Percentiles rank a stretch among this genome's conserved stretches.
These are phyloP conservation scores for Sporothrix humicola DNA, from an alignment of 2,329 filamentous ascomycete genomes.

Conservation along the genomic window DNA sequence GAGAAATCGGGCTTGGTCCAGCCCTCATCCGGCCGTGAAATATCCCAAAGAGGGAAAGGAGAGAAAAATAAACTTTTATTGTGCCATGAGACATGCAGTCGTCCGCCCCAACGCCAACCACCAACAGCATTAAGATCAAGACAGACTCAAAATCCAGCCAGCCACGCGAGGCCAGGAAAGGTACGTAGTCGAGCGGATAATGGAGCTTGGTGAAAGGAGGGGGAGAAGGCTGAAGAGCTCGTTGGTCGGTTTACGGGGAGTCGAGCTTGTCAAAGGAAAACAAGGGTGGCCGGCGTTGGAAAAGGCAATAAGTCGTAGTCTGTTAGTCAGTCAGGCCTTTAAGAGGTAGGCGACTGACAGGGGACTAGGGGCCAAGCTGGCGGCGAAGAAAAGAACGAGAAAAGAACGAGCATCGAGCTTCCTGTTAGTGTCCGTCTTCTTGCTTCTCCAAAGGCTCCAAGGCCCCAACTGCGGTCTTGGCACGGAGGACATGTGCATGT, in stretches of 20 bases:
- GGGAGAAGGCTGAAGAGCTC: slow-evolving; percentile 10
- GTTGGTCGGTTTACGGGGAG: slow-evolving; percentile 29
- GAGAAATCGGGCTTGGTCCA: neutral
- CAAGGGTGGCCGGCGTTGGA: neutral
- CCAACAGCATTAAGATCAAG: too few relatives aligned
- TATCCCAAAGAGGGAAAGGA: neutral
- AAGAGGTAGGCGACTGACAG: neutral
- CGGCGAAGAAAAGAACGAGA: neutral
- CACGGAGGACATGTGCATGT: slow-evolving; percentile 10
- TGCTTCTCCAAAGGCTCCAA: too few relatives aligned
- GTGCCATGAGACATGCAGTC: slow-evolving; percentile 26
- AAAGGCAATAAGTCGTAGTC: neutral
- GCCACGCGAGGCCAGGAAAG: slow-evolving; percentile 20
- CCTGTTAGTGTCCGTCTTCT: neutral
- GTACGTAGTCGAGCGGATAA: too few relatives aligned
- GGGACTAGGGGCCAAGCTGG: neutral
- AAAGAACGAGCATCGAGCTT: neutral
- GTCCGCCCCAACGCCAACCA: neutral
- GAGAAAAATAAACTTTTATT: neutral
- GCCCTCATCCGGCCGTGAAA: neutral
- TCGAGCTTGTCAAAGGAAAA: neutral
- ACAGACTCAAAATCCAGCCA: slow-evolving; percentile 9
- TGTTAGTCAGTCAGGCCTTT: too few relatives aligned
- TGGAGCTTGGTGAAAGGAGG: neutral
- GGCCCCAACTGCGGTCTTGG: neutral